Percentiles rank a stretch among this genome's conserved stretches.
phyloP scores from a whole-genome alignment of 2,329 filamentous ascomycete species.

The Epicoccum sorghinum region DNA sequence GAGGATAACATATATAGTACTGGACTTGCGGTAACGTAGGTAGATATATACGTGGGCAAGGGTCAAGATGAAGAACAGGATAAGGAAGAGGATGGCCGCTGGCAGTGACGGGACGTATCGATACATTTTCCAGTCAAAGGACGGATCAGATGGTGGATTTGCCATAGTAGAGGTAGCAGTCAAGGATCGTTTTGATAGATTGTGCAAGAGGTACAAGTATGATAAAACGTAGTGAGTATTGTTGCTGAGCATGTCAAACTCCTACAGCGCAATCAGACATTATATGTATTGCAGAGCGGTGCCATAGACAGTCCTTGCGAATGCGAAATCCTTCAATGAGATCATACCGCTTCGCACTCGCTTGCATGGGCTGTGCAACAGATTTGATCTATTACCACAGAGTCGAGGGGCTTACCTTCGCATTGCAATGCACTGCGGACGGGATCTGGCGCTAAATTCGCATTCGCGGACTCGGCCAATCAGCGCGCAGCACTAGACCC shows the following conservation, averaged over 20 bases:
- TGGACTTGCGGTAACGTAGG: slow-evolving; percentile 1
- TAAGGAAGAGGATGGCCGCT: slow-evolving; percentile 30
- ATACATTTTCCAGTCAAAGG: slow-evolving; percentile 45
- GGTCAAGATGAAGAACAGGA: slow-evolving; percentile 32
- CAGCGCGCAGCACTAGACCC: not conserved
- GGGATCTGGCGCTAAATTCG: slow-evolving; percentile 15
- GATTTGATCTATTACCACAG: not conserved
- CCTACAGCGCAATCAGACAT: not conserved
- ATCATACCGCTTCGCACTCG: slow-evolving; percentile 14
- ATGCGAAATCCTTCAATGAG: slow-evolving; percentile 3
- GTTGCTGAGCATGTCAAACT: not conserved
- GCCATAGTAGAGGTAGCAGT: slow-evolving; percentile 17
- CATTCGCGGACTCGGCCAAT: slow-evolving; percentile 16
- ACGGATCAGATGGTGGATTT: slow-evolving; percentile 26
- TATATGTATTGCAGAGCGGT: not conserved
- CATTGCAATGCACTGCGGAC: slow-evolving; percentile 2
- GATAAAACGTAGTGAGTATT: not conserved
- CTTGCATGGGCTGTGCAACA: slow-evolving; percentile 6
- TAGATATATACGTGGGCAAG: slow-evolving; percentile 23
- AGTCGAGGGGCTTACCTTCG: not conserved
- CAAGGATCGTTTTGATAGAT: not conserved
- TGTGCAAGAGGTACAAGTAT: not conserved
- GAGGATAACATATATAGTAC: slow-evolving; percentile 33
- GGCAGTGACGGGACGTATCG: slow-evolving; percentile 39
- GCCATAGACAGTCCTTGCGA: not conserved